Percentiles rank a stretch among this genome's conserved stretches.
Conservation (phyloP, 352 stramenopile species). For the Phytophthora lateralis region DNA sequence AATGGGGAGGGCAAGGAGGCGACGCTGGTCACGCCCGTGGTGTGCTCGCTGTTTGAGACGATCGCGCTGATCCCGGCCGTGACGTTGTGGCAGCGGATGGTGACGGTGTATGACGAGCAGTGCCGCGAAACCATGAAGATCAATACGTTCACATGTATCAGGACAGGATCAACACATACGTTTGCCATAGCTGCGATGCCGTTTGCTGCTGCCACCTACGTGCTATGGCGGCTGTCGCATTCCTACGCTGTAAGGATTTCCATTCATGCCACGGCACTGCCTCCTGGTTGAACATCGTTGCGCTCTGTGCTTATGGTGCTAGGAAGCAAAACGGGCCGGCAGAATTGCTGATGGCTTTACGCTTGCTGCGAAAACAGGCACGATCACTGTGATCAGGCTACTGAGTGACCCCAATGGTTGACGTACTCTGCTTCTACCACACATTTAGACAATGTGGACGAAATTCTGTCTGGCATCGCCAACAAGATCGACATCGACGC, state of each 20-base stretch:
- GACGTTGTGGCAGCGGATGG: conserved; percentile 65
- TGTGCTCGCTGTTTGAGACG: conserved; percentile 59
- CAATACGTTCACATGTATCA: conserved; percentile 65
- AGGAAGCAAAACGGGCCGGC: conserved; percentile 48
- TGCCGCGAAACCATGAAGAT: conserved; percentile 53
- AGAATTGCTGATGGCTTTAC: conserved; percentile 73
- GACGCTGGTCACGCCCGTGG: conserved; percentile 54
- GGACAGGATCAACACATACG: conserved; percentile 39
- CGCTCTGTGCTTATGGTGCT: conserved; percentile 9
- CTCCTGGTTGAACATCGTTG: background rate
- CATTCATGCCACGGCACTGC: background rate
- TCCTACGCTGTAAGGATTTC: conserved; percentile 51
- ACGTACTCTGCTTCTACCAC: background rate
- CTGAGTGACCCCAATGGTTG: too few relatives aligned
- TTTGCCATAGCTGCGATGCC: conserved; percentile 51
- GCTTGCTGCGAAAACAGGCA: conserved; percentile 67
- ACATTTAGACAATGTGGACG: conserved; percentile 69
- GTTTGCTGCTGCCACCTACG: conserved; percentile 50
- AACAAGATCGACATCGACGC: conserved; percentile 78
- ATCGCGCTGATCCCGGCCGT: conserved; percentile 51
- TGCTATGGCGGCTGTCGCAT: conserved; percentile 66
- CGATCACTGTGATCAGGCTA: too few relatives aligned
- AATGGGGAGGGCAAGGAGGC: conserved; percentile 67
- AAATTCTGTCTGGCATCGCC: conserved; percentile 69
- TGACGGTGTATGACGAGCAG: conserved; percentile 46